Evolutionary conservation across 2,329 filamentous ascomycete species (phyloP), one percentile per base, ranked within the genome.

Genomic region (Podosphaera fusca): DNA sequence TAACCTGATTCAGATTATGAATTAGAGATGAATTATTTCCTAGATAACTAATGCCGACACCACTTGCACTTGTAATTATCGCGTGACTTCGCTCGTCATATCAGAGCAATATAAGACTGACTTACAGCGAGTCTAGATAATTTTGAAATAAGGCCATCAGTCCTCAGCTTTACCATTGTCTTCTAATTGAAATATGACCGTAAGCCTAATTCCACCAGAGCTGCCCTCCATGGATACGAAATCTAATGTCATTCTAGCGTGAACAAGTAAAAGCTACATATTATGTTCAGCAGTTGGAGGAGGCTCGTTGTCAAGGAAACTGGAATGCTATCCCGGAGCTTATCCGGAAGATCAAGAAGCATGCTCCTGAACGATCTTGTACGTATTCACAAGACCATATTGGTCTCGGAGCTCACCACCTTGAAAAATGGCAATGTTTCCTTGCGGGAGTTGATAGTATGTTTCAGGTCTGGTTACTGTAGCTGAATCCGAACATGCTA

Each of bases 301-400:
- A 82, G 63, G 88, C 87, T 62, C 84, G 92, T 66, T 94, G 87
- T 70, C 82, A 90, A 65, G 88, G 85, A 56, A 82, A 82, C 69
- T 98, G 92, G 92, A 75, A 81, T 63, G 80, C 85, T 35, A 78
- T 96, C 35, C 86, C 87, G 33, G 90, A 96, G 72, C 77, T 94
- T 61, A 82, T 92, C 65, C 81, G 90, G 68, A 98, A 98, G 71
- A 78, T 96, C 66, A 85, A 84, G 66, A 96, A 98, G 70, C 90
- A 98, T 76, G 86, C 88, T 64, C 84, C 88, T 46, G 79, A 85
- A 60, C 80, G 86, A 69, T 79, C 79, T 70, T 95, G 90, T 95
- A 82, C 64, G 79, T 67, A 35, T 47, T 34, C 57, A 57, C 49
- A 33, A 35, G 40, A 21, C n/a, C 42, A 42, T 6, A 33, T 36